These are phyloP conservation scores for Blastobotrys raffinosifermentans DNA, from an alignment of 1,139 yeast species.

Conservation along the genomic window DNA sequence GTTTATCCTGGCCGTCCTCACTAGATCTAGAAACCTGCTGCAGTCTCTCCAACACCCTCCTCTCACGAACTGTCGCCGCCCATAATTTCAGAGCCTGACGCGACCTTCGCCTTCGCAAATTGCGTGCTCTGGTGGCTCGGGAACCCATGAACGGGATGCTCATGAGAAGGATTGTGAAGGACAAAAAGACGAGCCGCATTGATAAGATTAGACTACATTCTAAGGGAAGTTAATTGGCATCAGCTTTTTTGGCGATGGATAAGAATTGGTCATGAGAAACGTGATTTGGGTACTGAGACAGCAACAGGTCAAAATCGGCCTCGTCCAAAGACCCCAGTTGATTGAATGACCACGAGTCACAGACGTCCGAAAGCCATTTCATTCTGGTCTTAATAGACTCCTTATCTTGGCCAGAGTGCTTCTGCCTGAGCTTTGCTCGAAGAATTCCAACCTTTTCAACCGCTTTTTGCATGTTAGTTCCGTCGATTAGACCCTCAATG, in stretches of 20 bases:
- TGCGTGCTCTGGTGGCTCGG: conserved; percentile 17
- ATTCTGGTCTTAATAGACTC: conserved; percentile 55
- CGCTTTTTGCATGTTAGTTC: conserved; percentile 40
- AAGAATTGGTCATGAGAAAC: neutral
- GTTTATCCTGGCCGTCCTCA: too few relatives aligned
- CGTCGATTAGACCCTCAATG: conserved; percentile 40
- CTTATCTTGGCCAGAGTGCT: conserved; percentile 42
- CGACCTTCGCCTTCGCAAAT: conserved; percentile 11
- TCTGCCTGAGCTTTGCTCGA: conserved; percentile 46
- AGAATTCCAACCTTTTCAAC: conserved; percentile 58
- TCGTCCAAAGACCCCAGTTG: conserved; percentile 48
- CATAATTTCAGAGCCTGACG: neutral
- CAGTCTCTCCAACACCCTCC: conserved; percentile 1
- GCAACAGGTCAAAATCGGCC: conserved; percentile 23
- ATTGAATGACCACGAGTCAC: conserved; percentile 53
- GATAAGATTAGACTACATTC: too few relatives aligned
- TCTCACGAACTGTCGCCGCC: neutral
- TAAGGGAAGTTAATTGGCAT: too few relatives aligned
- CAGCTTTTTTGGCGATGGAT: too few relatives aligned
- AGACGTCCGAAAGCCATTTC: conserved; percentile 65
- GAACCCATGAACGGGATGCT: too few relatives aligned
- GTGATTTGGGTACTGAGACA: conserved; percentile 22
- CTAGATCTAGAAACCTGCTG: too few relatives aligned
- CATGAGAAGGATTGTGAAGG: too few relatives aligned
- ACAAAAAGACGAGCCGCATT: neutral